phyloP scores from a whole-genome alignment of 805 yeast species.

The Saturnispora ahearnii region DNA sequence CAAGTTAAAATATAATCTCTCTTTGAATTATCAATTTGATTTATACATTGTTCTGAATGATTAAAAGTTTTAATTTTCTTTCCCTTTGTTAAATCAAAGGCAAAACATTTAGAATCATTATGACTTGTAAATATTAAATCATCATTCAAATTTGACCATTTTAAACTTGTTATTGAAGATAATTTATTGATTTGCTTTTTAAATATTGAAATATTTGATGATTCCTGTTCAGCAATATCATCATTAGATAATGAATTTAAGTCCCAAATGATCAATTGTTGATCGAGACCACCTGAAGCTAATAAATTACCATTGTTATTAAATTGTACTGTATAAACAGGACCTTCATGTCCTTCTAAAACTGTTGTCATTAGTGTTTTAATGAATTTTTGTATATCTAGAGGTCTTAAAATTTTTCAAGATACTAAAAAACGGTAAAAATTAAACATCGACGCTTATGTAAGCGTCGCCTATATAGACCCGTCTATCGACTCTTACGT shows the following conservation, averaged over 20 bases:
- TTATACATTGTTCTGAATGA: constrained; percentile 33
- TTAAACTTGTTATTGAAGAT: constrained; percentile 51
- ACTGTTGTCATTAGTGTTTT: background rate
- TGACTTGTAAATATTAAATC: constrained; percentile 39
- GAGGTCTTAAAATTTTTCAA: too few relatives aligned
- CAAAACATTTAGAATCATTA: constrained; percentile 52
- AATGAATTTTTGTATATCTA: background rate
- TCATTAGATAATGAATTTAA: background rate
- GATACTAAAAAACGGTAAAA: too few relatives aligned
- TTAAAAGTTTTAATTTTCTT: constrained; percentile 41
- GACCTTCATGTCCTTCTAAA: constrained; percentile 45
- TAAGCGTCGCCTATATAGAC: background rate
- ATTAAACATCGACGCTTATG: background rate
- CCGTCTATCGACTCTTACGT: background rate
- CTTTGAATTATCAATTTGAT: constrained; percentile 38
- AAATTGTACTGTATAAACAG: constrained; percentile 46
- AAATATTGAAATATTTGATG: constrained; percentile 25
- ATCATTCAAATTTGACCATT: constrained; percentile 43
- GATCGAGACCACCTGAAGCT: constrained; percentile 59
- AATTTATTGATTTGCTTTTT: constrained; percentile 22
- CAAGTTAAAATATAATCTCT: constrained; percentile 37
- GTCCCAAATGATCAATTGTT: constrained; percentile 25
- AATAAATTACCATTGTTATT: constrained; percentile 40
- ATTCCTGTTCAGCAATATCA: background rate
- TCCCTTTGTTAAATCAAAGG: constrained; percentile 58